Evolutionary conservation across 208 protist species (phyloP).

Genomic region (Trichomonas gallinae): DNA sequence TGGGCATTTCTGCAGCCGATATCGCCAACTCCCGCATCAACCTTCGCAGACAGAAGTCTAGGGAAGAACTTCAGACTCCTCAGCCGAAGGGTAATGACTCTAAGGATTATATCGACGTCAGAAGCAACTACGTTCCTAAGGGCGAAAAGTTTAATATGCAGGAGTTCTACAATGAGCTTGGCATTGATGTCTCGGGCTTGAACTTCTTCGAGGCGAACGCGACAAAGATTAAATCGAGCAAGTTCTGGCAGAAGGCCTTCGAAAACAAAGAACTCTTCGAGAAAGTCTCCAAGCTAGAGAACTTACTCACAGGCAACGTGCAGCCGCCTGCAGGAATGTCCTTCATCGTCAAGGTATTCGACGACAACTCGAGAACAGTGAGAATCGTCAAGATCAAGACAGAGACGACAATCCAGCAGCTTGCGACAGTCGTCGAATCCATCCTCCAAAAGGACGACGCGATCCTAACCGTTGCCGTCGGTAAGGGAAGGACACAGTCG

Average conservation of each 20-base stretch:
- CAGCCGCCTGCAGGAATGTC: neutral
- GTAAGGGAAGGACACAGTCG: neutral
- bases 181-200: neutral
- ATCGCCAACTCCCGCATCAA: neutral
- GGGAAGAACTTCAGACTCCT: neutral
- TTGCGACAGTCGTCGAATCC: neutral
- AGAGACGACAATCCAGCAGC: neutral
- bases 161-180: neutral
- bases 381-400: neutral
- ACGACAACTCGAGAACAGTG: neutral
- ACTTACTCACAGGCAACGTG: neutral
- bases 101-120: neutral
- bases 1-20: neutral
- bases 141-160: neutral
- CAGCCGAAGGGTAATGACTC: neutral
- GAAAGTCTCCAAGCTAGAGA: neutral
- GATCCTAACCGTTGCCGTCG: neutral
- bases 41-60: neutral
- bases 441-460: neutral
- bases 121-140: neutral
- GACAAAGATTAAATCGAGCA: neutral
- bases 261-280: neutral
- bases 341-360: neutral
- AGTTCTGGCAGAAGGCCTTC: neutral
- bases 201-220: neutral